Evolutionary conservation across 352 stramenopile species (phyloP).

Genomic region (Phytophthora fragariae): DNA sequence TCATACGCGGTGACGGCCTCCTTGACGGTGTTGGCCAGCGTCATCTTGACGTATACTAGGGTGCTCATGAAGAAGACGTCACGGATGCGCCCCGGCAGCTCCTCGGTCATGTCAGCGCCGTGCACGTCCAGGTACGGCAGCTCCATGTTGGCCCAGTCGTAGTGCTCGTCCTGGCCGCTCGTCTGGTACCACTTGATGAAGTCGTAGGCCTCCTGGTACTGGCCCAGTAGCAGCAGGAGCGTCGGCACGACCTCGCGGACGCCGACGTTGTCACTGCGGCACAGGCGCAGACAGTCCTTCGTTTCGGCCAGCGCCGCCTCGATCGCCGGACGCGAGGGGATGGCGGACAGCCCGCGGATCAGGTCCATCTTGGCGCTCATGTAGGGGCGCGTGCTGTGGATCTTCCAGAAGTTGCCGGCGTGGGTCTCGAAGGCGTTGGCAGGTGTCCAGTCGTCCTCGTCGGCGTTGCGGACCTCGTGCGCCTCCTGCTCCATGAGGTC

Average conservation of each 20-base stretch:
- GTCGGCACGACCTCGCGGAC: not conserved
- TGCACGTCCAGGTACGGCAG: not conserved
- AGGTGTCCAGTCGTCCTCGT: not conserved
- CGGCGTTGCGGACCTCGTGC: not conserved
- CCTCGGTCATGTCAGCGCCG: no score
- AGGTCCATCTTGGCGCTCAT: not conserved
- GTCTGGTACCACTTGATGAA: not conserved
- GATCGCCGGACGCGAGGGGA: not conserved
- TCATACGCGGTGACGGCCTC: no score
- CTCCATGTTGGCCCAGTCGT: not conserved
- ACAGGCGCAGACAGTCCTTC: not conserved
- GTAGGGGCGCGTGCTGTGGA: not conserved
- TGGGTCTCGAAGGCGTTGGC: not conserved
- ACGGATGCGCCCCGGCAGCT: no score
- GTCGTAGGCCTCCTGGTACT: not conserved
- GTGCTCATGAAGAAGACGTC: no score
- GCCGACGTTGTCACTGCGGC: not conserved
- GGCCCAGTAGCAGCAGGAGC: not conserved
- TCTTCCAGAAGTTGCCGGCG: not conserved
- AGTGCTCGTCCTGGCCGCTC: not conserved
- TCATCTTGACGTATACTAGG: no score
- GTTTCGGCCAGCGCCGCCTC: not conserved
- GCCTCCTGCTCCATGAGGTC: not conserved
- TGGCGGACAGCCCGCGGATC: not conserved
- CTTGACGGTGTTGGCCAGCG: no score